A percentile compares a stretch with the other conserved stretches of the same genome.
Conservation (phyloP, 306 rosid genomes). For the Pterocarpus santalinus region DNA sequence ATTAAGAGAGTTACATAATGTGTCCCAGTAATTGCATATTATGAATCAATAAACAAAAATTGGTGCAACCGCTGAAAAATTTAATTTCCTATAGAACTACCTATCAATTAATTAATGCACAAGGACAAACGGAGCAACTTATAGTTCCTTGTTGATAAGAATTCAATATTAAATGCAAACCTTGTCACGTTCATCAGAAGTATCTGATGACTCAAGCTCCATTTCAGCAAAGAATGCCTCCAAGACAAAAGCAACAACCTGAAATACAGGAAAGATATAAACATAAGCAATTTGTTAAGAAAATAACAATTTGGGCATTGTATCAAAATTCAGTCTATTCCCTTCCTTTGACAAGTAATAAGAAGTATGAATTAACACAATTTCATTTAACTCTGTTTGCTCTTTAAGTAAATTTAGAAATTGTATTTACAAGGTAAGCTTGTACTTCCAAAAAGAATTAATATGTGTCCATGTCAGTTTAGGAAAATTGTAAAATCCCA, state of each 20-base stretch:
- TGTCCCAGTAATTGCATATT: no score
- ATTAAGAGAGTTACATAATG: no score
- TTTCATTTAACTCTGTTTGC: slow-evolving; percentile 19
- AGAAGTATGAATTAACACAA: slow-evolving; percentile 23
- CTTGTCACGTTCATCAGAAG: slow-evolving; percentile 60
- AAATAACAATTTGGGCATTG: slow-evolving; percentile 8
- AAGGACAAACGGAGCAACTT: slow-evolving; percentile 20
- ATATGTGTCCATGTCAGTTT: not conserved
- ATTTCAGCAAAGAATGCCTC: slow-evolving; percentile 99
- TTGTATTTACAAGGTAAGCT: not conserved
- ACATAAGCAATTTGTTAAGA: slow-evolving; percentile 21
- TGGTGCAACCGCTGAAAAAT: slow-evolving; percentile 26
- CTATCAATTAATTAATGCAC: slow-evolving; percentile 11
- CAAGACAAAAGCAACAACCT: slow-evolving; percentile 97
- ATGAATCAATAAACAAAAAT: no score
- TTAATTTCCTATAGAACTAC: slow-evolving; percentile 8
- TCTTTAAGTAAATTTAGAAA: slow-evolving; percentile 24
- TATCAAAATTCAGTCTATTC: slow-evolving; percentile 29
- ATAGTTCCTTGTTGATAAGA: slow-evolving; percentile 17
- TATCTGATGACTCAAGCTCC: slow-evolving; percentile 77
- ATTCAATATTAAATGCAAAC: slow-evolving; percentile 58
- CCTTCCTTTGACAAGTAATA: slow-evolving; percentile 22
- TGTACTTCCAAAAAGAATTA: slow-evolving; percentile 13
- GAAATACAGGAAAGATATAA: slow-evolving; percentile 53
- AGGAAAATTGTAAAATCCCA: slow-evolving; percentile 28